phyloP scores from a whole-genome alignment of 1,284 basidiomycete species.

The Golubevia pallescens region DNA sequence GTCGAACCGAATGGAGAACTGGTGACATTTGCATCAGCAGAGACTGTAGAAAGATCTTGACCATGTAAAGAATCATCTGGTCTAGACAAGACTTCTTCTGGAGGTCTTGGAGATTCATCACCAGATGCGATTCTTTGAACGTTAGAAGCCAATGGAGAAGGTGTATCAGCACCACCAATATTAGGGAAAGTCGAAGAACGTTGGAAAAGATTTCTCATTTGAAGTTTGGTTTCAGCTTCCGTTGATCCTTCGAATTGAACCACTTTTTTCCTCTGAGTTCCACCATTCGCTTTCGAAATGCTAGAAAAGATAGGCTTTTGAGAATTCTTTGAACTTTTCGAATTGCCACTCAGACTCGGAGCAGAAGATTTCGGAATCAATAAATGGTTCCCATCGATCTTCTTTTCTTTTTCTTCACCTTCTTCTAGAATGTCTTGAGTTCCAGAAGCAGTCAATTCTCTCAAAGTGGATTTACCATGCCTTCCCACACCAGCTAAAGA shows the following conservation, averaged over 20 bases:
- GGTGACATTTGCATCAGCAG: background rate
- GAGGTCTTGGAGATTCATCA: conserved; percentile 31
- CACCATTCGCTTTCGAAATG: no score
- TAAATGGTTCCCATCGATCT: background rate
- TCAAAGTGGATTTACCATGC: background rate
- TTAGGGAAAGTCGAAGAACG: background rate
- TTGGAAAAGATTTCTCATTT: background rate
- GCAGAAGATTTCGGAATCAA: background rate
- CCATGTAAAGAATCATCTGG: conserved; percentile 5
- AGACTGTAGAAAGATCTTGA: background rate
- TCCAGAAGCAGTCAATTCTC: no score
- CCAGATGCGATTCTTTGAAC: conserved; percentile 13
- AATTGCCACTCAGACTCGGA: background rate
- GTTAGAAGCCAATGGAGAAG: background rate
- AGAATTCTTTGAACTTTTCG: background rate
- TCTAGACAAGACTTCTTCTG: conserved; percentile 43
- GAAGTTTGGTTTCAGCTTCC: background rate
- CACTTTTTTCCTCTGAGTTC: conserved; percentile 13
- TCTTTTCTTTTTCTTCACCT: background rate
- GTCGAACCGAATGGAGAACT: background rate
- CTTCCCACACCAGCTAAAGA: background rate
- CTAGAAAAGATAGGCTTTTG: background rate
- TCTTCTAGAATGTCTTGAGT: background rate
- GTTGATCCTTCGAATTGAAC: conserved; percentile 32
- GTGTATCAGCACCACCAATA: background rate